These are phyloP conservation scores for Cryptococcus maquisensis DNA, from an alignment of 1,284 basidiomycete species.

Conservation along the genomic window DNA sequence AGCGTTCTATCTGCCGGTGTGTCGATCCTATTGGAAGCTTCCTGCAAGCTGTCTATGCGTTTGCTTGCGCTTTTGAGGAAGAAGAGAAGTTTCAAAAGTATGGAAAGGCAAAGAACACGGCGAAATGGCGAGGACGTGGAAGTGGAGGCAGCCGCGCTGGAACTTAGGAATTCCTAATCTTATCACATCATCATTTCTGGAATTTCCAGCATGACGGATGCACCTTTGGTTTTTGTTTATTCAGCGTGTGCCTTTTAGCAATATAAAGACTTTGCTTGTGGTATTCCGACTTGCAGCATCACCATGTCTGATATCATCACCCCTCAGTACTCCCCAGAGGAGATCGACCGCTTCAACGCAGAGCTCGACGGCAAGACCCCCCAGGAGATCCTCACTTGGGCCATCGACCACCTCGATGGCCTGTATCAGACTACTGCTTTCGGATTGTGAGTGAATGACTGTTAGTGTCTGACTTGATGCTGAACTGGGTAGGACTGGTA, in stretches of 20 bases:
- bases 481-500: slow-evolving; percentile 59
- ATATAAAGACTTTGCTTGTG: no score
- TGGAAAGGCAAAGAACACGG: no score
- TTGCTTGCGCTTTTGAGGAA: background rate
- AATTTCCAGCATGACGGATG: no score
- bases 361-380: slow-evolving; percentile 67
- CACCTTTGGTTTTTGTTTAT: no score
- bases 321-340: slow-evolving; percentile 61
- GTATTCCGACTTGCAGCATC: no score
- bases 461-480: background rate
- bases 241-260: no score
- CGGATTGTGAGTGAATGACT: slow-evolving; percentile 56
- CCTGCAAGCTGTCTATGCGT: background rate
- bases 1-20: no score
- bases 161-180: background rate
- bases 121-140: background rate
- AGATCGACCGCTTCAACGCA: slow-evolving; percentile 67
- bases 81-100: no score
- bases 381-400: slow-evolving; percentile 79
- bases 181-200: background rate
- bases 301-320: slow-evolving; percentile 19
- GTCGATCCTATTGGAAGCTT: no score
- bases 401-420: slow-evolving; percentile 62
- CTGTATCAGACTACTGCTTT: slow-evolving; percentile 91
- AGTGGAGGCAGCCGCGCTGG: background rate